Evolutionary conservation across 768 basidiomycete genomes (phyloP).

Genomic region (Porpolomopsis calyptriformis): DNA sequence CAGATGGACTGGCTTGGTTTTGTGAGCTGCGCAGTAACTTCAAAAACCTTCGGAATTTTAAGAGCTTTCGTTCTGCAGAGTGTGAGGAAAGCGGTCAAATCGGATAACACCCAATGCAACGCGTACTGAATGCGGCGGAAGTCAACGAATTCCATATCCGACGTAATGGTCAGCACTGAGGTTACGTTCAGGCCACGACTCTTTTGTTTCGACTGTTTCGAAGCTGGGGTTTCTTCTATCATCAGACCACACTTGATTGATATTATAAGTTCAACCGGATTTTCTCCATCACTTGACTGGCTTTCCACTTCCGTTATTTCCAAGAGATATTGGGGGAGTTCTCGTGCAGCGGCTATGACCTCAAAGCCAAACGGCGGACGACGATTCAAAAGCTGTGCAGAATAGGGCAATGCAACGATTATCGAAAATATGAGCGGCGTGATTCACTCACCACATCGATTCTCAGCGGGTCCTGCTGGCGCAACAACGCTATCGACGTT

Average conservation of each 20-base stretch:
- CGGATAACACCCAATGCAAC: not conserved
- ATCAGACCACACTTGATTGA: constrained; percentile 46
- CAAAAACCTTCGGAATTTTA: constrained; percentile 47
- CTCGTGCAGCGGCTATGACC: constrained; percentile 45
- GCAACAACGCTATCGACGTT: constrained; percentile 45
- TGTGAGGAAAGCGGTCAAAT: not conserved
- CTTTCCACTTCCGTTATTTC: constrained; percentile 38
- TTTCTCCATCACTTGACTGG: constrained; percentile 32
- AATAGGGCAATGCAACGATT: not conserved
- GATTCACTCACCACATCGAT: constrained; percentile 48
- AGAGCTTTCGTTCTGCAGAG: constrained; percentile 56
- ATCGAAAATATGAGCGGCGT: not conserved
- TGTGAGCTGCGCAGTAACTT: constrained; percentile 45
- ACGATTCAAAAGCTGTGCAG: constrained; percentile 59
- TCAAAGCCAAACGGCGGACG: constrained; percentile 66
- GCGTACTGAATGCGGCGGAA: constrained; percentile 69
- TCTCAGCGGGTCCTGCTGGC: constrained; percentile 43
- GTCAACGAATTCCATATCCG: constrained; percentile 65
- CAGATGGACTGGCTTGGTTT: constrained; percentile 67
- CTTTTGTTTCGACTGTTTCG: constrained; percentile 36
- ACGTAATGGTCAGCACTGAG: constrained; percentile 61
- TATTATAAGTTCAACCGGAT: constrained; percentile 48
- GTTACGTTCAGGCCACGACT: constrained; percentile 48
- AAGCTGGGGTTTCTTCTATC: constrained; percentile 17
- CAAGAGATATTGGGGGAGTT: constrained; percentile 58